These are phyloP conservation scores for Psilocybe cubensis DNA, from an alignment of 768 basidiomycete species.

Conservation along the genomic window DNA sequence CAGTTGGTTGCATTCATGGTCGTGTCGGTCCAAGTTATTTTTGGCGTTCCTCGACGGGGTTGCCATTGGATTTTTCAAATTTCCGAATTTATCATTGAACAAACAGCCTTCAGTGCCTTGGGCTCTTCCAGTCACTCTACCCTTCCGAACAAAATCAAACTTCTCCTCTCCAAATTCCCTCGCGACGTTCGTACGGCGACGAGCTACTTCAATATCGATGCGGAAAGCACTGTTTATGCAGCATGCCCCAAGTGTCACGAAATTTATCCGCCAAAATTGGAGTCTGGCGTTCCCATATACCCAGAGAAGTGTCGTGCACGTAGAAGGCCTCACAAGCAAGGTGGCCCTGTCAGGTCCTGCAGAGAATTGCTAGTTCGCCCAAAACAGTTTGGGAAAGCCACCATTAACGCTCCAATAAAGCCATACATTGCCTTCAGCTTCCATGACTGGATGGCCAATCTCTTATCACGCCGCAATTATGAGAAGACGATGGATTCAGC, in stretches of 20 bases:
- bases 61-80: conserved; percentile 10
- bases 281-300: too few relatives aligned
- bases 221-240: conserved; percentile 4
- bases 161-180: neutral
- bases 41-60: conserved; percentile 7
- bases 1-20: too few relatives aligned
- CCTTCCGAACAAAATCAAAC: neutral
- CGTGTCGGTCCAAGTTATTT: conserved; percentile 11
- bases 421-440: conserved; percentile 18
- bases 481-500: conserved; percentile 29
- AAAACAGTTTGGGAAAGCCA: too few relatives aligned
- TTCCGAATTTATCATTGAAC: neutral
- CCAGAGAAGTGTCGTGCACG: too few relatives aligned
- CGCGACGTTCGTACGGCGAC: conserved; percentile 8
- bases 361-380: too few relatives aligned
- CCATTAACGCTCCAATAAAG: conserved; percentile 12
- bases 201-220: conserved; percentile 3
- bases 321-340: too few relatives aligned
- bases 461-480: conserved; percentile 26
- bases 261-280: too few relatives aligned
- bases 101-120: neutral
- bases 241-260: conserved; percentile 10
- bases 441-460: conserved; percentile 28
- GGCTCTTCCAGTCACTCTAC: neutral
- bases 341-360: too few relatives aligned